Evolutionary conservation across 306 rosid genomes (phyloP).

Genomic region (Quercus agrifolia): DNA sequence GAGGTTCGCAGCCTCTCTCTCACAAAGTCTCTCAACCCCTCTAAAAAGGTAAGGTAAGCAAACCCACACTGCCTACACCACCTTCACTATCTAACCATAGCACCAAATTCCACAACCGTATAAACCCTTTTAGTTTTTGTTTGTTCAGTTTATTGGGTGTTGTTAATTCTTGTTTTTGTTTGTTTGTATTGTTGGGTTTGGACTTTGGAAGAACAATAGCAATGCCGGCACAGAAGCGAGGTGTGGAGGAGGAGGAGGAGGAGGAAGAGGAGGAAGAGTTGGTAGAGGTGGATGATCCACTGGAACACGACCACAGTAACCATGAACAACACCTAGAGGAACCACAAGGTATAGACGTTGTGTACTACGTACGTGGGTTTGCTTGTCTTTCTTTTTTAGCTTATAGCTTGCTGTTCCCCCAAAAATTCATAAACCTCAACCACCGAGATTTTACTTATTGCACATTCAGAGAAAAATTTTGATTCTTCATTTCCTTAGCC

Average conservation of each 20-base stretch:
- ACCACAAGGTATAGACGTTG: slow-evolving; percentile 43
- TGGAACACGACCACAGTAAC: slow-evolving; percentile 21
- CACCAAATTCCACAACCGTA: neutral
- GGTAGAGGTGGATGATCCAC: slow-evolving; percentile 17
- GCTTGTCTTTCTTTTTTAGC: neutral
- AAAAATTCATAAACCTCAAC: neutral
- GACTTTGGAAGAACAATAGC: slow-evolving; percentile 14
- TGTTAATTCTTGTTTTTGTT: neutral
- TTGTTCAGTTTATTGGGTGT: neutral
- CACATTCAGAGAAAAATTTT: slow-evolving; percentile 14
- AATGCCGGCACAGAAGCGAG: slow-evolving; percentile 76
- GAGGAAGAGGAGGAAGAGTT: slow-evolving; percentile 18
- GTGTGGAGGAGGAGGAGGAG: slow-evolving; percentile 32
- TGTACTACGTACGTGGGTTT: neutral
- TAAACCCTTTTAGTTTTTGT: neutral
- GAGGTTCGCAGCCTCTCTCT: slow-evolving; percentile 17
- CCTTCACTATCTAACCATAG: slow-evolving; percentile 1
- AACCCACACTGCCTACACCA: slow-evolving; percentile 19
- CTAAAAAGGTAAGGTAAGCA: neutral
- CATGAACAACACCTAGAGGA: slow-evolving; percentile 28
- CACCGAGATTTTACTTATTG: too few relatives aligned
- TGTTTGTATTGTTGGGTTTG: slow-evolving; percentile 17
- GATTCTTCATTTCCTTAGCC: slow-evolving; percentile 19
- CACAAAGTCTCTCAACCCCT: slow-evolving; percentile 1
- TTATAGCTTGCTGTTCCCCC: slow-evolving; percentile 2